phyloP scores from a whole-genome alignment of 345 rosid species.

The Conringia planisiliqua region DNA sequence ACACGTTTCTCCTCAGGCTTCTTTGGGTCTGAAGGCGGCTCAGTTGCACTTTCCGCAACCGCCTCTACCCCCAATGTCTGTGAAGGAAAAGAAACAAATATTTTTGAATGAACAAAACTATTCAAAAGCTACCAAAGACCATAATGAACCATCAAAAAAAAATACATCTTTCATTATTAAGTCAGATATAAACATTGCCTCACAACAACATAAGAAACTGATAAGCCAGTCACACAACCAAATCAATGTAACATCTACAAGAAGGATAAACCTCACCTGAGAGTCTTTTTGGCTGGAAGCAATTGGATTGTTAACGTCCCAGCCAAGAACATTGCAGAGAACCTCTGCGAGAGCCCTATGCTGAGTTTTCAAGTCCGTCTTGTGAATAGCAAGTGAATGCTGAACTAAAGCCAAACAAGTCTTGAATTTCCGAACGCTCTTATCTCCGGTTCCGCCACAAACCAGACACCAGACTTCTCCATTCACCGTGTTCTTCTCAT shows the following conservation, averaged over 20 bases:
- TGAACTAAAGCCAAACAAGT: constrained; percentile 60
- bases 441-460: constrained; percentile 55
- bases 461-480: constrained; percentile 69
- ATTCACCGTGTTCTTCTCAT: constrained; percentile 43
- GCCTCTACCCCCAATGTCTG: constrained; percentile 10
- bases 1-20: constrained; percentile 25
- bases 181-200: background rate
- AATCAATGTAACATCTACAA: background rate
- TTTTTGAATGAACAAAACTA: background rate
- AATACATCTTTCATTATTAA: background rate
- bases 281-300: constrained; percentile 20
- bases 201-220: background rate
- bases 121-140: constrained; percentile 2
- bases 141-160: background rate
- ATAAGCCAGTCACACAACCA: too few species aligned
- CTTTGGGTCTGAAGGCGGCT: constrained; percentile 7
- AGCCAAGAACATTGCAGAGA: constrained; percentile 71
- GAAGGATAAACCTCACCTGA: constrained; percentile 13
- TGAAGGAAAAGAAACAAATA: background rate
- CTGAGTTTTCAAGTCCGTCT: constrained; percentile 47
- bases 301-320: constrained; percentile 50
- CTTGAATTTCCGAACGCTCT: constrained; percentile 46
- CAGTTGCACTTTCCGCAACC: background rate
- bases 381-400: constrained; percentile 50
- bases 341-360: constrained; percentile 70